phyloP scores from a whole-genome alignment of 805 yeast genomes.

The Metschnikowia lunata region DNA sequence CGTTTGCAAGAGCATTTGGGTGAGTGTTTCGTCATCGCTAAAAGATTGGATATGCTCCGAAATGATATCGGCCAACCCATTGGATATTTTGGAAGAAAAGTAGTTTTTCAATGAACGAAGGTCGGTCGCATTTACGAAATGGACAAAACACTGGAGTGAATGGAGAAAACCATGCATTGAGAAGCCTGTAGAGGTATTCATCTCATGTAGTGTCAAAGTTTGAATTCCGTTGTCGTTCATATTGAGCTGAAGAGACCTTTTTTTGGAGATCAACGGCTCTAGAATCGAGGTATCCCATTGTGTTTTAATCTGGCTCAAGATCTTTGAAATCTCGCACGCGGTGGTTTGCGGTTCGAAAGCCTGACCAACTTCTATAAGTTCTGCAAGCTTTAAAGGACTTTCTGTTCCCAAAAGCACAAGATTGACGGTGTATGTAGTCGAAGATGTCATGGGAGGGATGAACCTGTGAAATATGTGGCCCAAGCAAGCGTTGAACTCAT shows the following conservation, averaged over 20 bases:
- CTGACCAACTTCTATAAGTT: conserved; percentile 3
- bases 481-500: conserved; percentile 4
- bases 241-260: conserved; percentile 3
- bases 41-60: conserved; percentile 28
- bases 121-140: conserved; percentile 26
- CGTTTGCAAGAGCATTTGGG: conserved; percentile 19
- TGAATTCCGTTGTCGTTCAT: neutral
- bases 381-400: neutral
- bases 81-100: conserved; percentile 27
- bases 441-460: conserved; percentile 3
- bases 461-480: conserved; percentile 4
- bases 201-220: neutral
- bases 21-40: conserved; percentile 13
- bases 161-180: conserved; percentile 15
- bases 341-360: conserved; percentile 11
- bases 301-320: conserved; percentile 3
- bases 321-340: conserved; percentile 4
- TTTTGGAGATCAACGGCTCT: conserved; percentile 10
- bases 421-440: conserved; percentile 1
- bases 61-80: conserved; percentile 24
- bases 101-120: conserved; percentile 22
- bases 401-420: neutral
- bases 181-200: neutral
- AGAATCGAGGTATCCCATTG: conserved; percentile 14
- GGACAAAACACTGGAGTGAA: conserved; percentile 25